Base-by-base conservation (phyloP, 352 stramenopile species). In the Globisporangium nagaii region DNA sequence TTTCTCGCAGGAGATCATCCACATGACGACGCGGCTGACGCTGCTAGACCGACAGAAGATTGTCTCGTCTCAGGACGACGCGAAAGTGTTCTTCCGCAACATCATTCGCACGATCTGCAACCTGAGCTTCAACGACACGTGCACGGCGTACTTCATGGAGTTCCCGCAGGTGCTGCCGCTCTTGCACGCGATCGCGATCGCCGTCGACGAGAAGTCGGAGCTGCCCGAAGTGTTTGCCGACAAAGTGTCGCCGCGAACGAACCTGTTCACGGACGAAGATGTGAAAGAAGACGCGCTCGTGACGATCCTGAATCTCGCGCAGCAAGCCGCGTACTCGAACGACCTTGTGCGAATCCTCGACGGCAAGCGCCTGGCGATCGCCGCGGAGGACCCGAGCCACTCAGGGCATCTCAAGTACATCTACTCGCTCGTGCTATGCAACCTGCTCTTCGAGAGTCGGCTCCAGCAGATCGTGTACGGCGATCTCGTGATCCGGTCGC, bases 201-300 rank as follows among this genome's bases (percentile, higher is more conserved):
- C 45, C 27, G n/a, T 35, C n/a, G 10, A 57, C 11, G 25, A 46
- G 4, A 46, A 51, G 9, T 5, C 20, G 5, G 27, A 49, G 15
- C 3, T 37, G 3, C 32, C 27, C 1, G 27, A 37, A 22, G 32
- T 34, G 35, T 43, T n/a, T 2, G 17, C 48, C 25, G 28, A 49
- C 22, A 11, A 27, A 25, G 7, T 19, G n/a, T 19, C 34, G 39
- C 12, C 41, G 8, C n/a, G 17, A 44, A 6, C 10, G 10, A 55
- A 53, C 2, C 40, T 57, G 12, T 62, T 56, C 28, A 44, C 46
- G 2, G 47, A 56, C 3, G 76, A 84, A 36, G 73, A 86, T 27
- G 63, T 74, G 35, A 82, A 82, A 27, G 76, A 93, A 41, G 79
- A 90, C 28, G 73, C 76, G 11, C 60, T 93, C 0, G 46, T 90